Evolutionary conservation across 768 basidiomycete species (phyloP), one percentile per base, ranked within the genome.

Genomic region (Wakefieldia striispora): DNA sequence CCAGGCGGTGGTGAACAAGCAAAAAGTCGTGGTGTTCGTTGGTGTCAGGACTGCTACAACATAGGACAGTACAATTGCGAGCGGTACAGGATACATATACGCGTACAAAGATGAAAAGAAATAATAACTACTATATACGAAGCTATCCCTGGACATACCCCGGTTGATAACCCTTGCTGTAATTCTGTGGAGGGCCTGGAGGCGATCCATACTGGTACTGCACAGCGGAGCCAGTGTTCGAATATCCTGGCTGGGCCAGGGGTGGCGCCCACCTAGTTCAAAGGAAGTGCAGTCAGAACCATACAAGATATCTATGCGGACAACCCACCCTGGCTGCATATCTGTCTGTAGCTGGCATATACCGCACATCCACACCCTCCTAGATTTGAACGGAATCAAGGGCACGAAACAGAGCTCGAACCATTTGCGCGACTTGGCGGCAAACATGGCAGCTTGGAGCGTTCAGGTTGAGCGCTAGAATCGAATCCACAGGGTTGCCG

Each of bases 381-480:
- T 78, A 41, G 77, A 77, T 20, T 67, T 76, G 58, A 88, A 70
- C 2, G 88, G 88, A 37, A 90, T 66, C 48, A 91, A 67, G 20
- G 84, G 88, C 13, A 91, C 74, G 65, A 80, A 86, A 70, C 83
- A 89, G 39, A 91, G 62, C 66, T 88, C 84, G 61, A 91, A 85
- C 88, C 86, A 89, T 33, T 70, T 79, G 47, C 81, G 80, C 29
- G 76, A 75, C 64, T 85, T 87, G 26, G 83, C 83, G 26, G 77
- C 70, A 42, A 82, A 68, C 47, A 86, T 81, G 43, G 82, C 75
- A 20, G 72, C 86, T 86, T 14, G 20, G 56, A 14, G 20, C n/a
- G 40, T 19, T 11, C 31, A 35, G 5, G 27, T 36, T 35, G 9
- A 42, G 20, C 21, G 24, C 31, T 5, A 16, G 0, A 14, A 10